Conservation (phyloP, 2,329 filamentous ascomycete species). For the Alternaria conjuncta region DNA sequence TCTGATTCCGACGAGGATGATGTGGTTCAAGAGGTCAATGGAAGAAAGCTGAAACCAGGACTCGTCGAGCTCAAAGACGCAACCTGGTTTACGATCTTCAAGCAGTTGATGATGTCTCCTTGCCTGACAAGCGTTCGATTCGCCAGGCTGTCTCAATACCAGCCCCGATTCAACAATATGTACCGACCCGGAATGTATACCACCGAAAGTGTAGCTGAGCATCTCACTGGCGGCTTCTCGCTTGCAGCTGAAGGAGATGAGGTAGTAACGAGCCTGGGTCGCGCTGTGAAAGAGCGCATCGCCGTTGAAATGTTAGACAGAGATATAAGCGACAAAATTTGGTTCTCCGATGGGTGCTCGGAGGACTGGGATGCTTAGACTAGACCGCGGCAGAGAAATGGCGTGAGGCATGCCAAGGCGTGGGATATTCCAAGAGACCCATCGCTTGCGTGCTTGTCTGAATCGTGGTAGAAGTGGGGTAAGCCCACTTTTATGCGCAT, state of each 20-base stretch:
- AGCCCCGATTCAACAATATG: background rate
- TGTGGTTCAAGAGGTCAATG: background rate
- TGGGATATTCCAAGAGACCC: background rate
- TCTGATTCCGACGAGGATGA: background rate
- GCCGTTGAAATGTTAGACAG: background rate
- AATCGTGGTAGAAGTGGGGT: slow-evolving; percentile 2
- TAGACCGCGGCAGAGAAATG: background rate
- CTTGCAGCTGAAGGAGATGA: background rate
- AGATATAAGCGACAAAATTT: background rate
- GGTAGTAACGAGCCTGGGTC: background rate
- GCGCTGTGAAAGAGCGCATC: background rate
- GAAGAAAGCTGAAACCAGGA: background rate
- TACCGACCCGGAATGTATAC: background rate
- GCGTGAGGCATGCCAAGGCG: slow-evolving; percentile 8
- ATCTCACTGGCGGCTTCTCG: background rate
- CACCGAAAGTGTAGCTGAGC: background rate
- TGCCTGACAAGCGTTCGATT: background rate
- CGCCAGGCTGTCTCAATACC: background rate
- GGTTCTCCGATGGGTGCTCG: background rate
- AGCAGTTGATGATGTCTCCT: background rate
- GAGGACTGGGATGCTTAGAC: background rate
- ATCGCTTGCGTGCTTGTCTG: slow-evolving; percentile 2
- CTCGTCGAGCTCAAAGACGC: background rate
- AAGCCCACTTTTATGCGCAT: background rate
- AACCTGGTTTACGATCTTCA: background rate